Conservation (phyloP, 495 filamentous ascomycete species). For the Elasticomyces elasticus region DNA sequence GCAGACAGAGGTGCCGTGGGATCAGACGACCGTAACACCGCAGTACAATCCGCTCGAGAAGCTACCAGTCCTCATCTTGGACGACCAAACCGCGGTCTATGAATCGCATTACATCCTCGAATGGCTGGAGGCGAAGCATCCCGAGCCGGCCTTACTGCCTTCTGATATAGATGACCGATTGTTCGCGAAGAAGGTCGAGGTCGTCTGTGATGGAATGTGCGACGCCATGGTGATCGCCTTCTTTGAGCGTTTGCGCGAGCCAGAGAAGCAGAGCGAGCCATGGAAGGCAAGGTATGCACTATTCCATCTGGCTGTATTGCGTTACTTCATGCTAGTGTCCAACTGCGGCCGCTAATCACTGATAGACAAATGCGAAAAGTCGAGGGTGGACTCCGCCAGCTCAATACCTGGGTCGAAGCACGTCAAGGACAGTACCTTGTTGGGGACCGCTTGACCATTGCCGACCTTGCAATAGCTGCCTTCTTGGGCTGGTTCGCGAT, state of each 20-base stretch:
- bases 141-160: conserved; percentile 14
- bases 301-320: not conserved
- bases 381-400: conserved; percentile 16
- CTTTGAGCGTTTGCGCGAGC: conserved; percentile 22
- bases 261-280: conserved; percentile 13
- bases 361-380: conserved; percentile 22
- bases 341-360: not conserved
- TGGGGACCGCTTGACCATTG: conserved; percentile 11
- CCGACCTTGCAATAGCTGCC: conserved; percentile 13
- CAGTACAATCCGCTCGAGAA: conserved; percentile 27
- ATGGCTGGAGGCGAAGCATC: conserved; percentile 22
- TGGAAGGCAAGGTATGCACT: conserved; percentile 20
- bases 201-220: conserved; percentile 22
- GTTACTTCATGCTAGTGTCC: too few species aligned
- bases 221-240: conserved; percentile 24
- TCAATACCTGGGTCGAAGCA: conserved; percentile 12
- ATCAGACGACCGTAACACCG: conserved; percentile 19
- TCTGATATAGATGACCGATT: conserved; percentile 17
- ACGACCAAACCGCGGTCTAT: conserved; percentile 17
- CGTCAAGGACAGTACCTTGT: conserved; percentile 9
- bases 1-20: conserved; percentile 26
- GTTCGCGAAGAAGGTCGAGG: conserved; percentile 22
- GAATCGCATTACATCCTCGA: conserved; percentile 23
- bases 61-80: conserved; percentile 21
- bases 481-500: conserved; percentile 15